A percentile compares a stretch with the other conserved stretches of the same genome.
These are phyloP conservation scores for Magnaporthiopsis poae DNA, from an alignment of 2,329 filamentous ascomycete species.

Conservation along the genomic window DNA sequence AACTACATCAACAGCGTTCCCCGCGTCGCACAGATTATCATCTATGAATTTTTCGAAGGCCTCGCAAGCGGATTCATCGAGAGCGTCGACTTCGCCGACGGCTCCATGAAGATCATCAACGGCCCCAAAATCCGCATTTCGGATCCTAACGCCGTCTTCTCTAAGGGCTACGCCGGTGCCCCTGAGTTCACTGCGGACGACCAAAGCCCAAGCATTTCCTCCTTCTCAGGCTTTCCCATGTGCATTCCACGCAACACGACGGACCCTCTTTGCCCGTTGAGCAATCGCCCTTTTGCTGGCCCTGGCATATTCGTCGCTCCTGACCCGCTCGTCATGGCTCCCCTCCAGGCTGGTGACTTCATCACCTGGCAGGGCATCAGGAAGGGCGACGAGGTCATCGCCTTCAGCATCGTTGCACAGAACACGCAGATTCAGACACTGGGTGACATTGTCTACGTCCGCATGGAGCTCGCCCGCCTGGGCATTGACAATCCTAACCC, in stretches of 20 bases:
- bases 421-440: slow-evolving; percentile 27
- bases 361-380: slow-evolving; percentile 25
- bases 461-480: slow-evolving; percentile 25
- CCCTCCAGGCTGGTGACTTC: slow-evolving; percentile 27
- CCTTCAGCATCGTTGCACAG: slow-evolving; percentile 26
- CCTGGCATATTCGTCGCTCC: slow-evolving; percentile 26
- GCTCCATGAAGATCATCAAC: slow-evolving; percentile 24
- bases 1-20: slow-evolving; percentile 25
- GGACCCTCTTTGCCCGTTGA: slow-evolving; percentile 25
- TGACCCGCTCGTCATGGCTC: slow-evolving; percentile 26
- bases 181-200: slow-evolving; percentile 39
- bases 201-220: slow-evolving; percentile 35
- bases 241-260: slow-evolving; percentile 34
- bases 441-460: slow-evolving; percentile 23
- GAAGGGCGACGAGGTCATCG: slow-evolving; percentile 22
- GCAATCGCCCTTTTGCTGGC: slow-evolving; percentile 24
- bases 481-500: slow-evolving; percentile 26
- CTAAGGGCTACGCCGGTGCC: slow-evolving; percentile 24
- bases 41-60: slow-evolving; percentile 26
- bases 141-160: slow-evolving; percentile 36
- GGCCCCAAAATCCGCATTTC: slow-evolving; percentile 28
- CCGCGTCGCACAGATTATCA: slow-evolving; percentile 24
- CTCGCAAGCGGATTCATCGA: slow-evolving; percentile 27
- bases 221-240: slow-evolving; percentile 43
- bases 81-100: slow-evolving; percentile 23